These are phyloP conservation scores for Pachysolen tannophilus DNA, from an alignment of 805 yeast genomes.

Conservation along the genomic window DNA sequence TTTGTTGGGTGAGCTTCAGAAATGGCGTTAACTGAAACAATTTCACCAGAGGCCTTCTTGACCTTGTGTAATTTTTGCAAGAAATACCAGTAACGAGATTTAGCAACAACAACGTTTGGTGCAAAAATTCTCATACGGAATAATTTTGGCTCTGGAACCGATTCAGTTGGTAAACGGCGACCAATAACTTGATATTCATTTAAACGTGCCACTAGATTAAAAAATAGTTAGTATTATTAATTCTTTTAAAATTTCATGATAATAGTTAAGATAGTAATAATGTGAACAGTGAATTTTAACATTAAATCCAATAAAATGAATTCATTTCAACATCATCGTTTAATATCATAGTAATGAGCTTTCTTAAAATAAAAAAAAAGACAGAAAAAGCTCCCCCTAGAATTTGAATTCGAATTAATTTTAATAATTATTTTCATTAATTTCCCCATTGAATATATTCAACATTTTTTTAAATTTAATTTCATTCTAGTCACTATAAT, in stretches of 20 bases:
- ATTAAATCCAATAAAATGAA: neutral
- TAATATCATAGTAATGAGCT: neutral
- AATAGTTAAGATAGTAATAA: neutral
- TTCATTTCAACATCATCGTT: neutral
- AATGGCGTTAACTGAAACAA: slow-evolving; percentile 87
- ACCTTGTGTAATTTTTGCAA: slow-evolving; percentile 99
- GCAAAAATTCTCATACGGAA: slow-evolving; percentile 99
- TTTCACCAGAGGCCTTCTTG: slow-evolving; percentile 99
- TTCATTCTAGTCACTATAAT: too few species aligned
- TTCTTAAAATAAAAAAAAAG: neutral
- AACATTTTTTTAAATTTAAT: too few species aligned
- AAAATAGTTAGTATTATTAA: slow-evolving; percentile 14
- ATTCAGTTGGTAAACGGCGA: slow-evolving; percentile 99
- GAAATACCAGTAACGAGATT: slow-evolving; percentile 99
- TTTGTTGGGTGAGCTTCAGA: slow-evolving; percentile 96
- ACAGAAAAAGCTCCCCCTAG: too few species aligned
- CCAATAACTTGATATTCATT: slow-evolving; percentile 99
- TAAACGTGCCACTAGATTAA: slow-evolving; percentile 76
- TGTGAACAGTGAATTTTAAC: neutral
- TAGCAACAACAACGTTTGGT: slow-evolving; percentile 97
- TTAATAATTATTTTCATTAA: too few species aligned
- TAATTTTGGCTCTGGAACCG: slow-evolving; percentile 99
- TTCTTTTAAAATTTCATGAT: too few species aligned
- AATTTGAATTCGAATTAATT: too few species aligned
- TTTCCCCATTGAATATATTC: too few species aligned